phyloP scores from a whole-genome alignment of 2,329 filamentous ascomycete genomes.

The Alternaria brassicae region DNA sequence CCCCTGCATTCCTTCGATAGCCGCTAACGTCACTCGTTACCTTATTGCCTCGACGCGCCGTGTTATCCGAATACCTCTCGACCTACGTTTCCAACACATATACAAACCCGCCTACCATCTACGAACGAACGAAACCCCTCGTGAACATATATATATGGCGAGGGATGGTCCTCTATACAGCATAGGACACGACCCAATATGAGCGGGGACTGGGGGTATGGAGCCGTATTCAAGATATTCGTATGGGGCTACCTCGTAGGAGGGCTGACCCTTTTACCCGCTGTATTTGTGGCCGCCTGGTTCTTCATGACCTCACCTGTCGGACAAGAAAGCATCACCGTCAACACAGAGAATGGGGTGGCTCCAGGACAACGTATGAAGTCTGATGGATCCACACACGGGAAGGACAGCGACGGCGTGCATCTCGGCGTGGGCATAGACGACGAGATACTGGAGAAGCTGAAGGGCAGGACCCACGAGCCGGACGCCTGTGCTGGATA shows the following conservation, averaged over 20 bases:
- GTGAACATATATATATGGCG: slow-evolving; percentile 3
- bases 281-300: slow-evolving; percentile 27
- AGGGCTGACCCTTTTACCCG: slow-evolving; percentile 32
- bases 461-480: slow-evolving; percentile 59
- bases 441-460: slow-evolving; percentile 32
- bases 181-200: slow-evolving; percentile 33
- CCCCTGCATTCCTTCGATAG: slow-evolving; percentile 6
- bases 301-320: slow-evolving; percentile 27
- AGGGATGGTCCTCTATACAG: slow-evolving; percentile 24
- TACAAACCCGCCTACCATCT: background rate
- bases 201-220: slow-evolving; percentile 36
- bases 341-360: background rate
- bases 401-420: slow-evolving; percentile 18
- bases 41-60: slow-evolving; percentile 18
- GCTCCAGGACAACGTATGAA: slow-evolving; percentile 10
- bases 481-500: slow-evolving; percentile 86
- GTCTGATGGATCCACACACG: slow-evolving; percentile 22
- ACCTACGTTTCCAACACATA: slow-evolving; percentile 1
- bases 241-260: slow-evolving; percentile 38
- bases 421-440: slow-evolving; percentile 31
- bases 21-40: slow-evolving; percentile 20
- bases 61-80: slow-evolving; percentile 8
- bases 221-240: slow-evolving; percentile 33
- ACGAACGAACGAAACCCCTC: background rate
- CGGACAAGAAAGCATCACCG: slow-evolving; percentile 13